Conservation (phyloP, 2,329 filamentous ascomycete species). For the Sporothrix pseudoabietina region DNA sequence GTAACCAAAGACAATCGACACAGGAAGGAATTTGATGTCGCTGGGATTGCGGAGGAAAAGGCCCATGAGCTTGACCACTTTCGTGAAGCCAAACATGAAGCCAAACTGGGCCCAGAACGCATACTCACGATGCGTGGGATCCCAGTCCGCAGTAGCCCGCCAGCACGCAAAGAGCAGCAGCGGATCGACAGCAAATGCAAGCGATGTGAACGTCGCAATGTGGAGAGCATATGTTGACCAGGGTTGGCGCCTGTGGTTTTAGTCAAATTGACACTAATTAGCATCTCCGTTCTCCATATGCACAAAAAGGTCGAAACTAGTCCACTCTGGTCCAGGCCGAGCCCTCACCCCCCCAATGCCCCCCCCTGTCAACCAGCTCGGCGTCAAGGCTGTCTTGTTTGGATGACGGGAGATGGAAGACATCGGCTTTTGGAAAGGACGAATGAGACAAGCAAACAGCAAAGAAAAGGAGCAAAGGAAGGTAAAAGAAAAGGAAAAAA, state of each 20-base stretch:
- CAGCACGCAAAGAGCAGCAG: conserved; percentile 70
- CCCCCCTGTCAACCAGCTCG: not conserved
- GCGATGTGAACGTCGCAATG: conserved; percentile 86
- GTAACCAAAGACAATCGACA: conserved; percentile 90
- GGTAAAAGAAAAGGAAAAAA: not conserved
- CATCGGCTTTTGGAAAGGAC: not conserved
- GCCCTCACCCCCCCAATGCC: not conserved
- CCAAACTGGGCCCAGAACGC: conserved; percentile 64
- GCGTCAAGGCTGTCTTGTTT: not conserved
- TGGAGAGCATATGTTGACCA: conserved; percentile 95
- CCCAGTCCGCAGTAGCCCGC: conserved; percentile 67
- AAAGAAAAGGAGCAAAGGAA: not conserved
- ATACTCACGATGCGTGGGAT: conserved; percentile 53
- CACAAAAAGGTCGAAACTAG: not conserved
- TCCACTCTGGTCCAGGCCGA: not conserved
- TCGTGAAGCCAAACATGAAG: conserved; percentile 82
- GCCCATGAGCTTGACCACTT: conserved; percentile 86
- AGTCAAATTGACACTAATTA: conserved; percentile 2
- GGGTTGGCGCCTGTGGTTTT: conserved; percentile 69
- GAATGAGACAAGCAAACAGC: not conserved
- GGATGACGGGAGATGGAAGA: not conserved
- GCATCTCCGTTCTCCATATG: not conserved
- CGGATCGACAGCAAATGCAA: conserved; percentile 78
- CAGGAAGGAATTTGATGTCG: conserved; percentile 76
- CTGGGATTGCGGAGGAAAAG: conserved; percentile 82